Conservation (phyloP, 2,329 filamentous ascomycete genomes). For the Sporothrix inflata region DNA sequence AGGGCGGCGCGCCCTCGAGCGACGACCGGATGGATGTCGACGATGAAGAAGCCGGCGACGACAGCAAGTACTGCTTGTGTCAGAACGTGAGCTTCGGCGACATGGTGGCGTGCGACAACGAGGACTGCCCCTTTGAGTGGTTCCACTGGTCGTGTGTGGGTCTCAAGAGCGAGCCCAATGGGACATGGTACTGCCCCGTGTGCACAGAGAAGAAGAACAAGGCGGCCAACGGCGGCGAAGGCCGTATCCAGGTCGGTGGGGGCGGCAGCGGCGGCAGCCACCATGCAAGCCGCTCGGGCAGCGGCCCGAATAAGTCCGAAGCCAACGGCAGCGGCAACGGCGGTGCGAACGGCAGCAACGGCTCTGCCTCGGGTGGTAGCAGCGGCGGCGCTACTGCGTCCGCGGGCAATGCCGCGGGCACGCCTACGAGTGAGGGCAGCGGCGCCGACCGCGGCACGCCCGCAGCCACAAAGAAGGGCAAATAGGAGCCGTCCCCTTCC, state of each 20-base stretch:
- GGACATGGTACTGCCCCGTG: constrained; percentile 68
- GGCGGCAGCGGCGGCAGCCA: background rate
- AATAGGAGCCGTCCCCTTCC: constrained; percentile 24
- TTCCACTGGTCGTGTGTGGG: constrained; percentile 81
- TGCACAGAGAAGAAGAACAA: constrained; percentile 56
- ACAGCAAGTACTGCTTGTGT: constrained; percentile 82
- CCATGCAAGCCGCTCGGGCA: constrained; percentile 33
- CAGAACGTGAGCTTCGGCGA: constrained; percentile 83
- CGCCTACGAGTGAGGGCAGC: background rate
- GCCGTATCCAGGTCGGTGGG: background rate
- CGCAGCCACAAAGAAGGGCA: constrained; percentile 28
- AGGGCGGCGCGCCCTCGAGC: constrained; percentile 39
- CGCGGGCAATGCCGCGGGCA: background rate
- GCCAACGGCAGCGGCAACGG: background rate
- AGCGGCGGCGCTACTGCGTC: background rate
- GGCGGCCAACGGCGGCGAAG: constrained; percentile 35
- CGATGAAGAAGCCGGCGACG: constrained; percentile 73
- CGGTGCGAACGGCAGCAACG: background rate
- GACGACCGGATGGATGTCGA: constrained; percentile 60
- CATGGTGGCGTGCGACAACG: constrained; percentile 89
- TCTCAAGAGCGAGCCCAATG: constrained; percentile 68
- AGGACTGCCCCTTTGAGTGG: constrained; percentile 80
- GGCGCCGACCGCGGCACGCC: constrained; percentile 10
- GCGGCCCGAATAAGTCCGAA: constrained; percentile 8
- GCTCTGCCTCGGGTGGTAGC: background rate